Base-by-base conservation (phyloP, 768 basidiomycete genomes). In the Tephrocybe sp. region DNA sequence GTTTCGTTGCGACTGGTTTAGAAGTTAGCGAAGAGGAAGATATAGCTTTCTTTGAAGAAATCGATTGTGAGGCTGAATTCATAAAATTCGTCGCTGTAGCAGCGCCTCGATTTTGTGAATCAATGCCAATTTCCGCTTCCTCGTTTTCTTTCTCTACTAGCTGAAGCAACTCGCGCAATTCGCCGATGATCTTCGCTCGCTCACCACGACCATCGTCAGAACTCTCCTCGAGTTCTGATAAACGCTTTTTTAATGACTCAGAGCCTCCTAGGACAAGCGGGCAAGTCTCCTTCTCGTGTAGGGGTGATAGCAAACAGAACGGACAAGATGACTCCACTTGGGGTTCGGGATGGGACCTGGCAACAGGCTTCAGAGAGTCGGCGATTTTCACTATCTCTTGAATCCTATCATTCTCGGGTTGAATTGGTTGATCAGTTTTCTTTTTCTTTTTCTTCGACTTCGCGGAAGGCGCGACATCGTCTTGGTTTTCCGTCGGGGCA, bases 271-370 rank as follows among this genome's bases (percentile, higher is more conserved):
- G 50, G 21, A 85, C 67, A 19, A 74, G 60, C 5, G 79, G 78
- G 59, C 84, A 86, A 36, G 61, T 62, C 42, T 69, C 69, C n/a
- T 73, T 75, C 44, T 70, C 64, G 53, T 86, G 84, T 31, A 69
- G 66, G 6, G 78, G 74, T 4, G 55, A 53, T 37, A 62, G 62
- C 16, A 66, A 63, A 61, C 83, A 85, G 18, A 80, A 64, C 32
- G 74, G 75, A 52, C 83, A 80, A 8, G 51, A 26, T 44, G 39
- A 25, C 21, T 8, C 25, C 19, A 26, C 19, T 27, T 22, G 18
- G 40, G 18, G 19, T 19, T 32, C 4, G 16, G 16, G 18, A 22
- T 32, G n/a, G n/a, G n/a, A n/a, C n/a, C n/a, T n/a, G n/a, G n/a
- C n/a, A n/a, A n/a, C n/a, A n/a, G n/a, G n/a, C n/a, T n/a, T n/a